phyloP scores from a whole-genome alignment of 129 eudicot genomes.

The Tagetes erecta region DNA sequence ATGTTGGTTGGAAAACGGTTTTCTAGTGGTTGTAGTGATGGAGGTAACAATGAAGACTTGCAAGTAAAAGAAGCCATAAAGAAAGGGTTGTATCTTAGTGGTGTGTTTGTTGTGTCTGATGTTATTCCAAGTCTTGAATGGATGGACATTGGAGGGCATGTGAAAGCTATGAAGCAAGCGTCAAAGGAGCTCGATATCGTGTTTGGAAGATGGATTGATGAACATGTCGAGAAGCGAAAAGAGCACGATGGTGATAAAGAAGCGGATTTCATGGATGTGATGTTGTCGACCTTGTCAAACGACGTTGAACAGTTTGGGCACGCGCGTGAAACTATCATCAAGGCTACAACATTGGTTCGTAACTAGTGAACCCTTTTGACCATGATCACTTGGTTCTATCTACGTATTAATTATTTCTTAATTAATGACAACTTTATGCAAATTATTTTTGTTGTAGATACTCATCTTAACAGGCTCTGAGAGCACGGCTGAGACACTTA shows the following conservation, averaged over 20 bases:
- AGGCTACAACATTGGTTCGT: slow-evolving; percentile 57
- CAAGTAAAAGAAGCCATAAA: slow-evolving; percentile 46
- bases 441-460: slow-evolving; percentile 28
- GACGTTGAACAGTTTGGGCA: slow-evolving; percentile 16
- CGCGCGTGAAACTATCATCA: slow-evolving; percentile 45
- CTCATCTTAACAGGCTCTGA: slow-evolving; percentile 54
- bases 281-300: slow-evolving; percentile 45
- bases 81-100: slow-evolving; percentile 56
- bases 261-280: slow-evolving; percentile 51
- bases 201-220: slow-evolving; percentile 48
- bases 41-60: slow-evolving; percentile 25
- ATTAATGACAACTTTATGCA: not conserved
- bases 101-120: slow-evolving; percentile 58
- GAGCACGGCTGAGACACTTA: slow-evolving; percentile 48
- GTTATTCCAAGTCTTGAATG: slow-evolving; percentile 50
- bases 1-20: slow-evolving; percentile 57
- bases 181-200: slow-evolving; percentile 44
- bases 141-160: slow-evolving; percentile 65
- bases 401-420: too few species aligned
- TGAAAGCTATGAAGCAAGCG: slow-evolving; percentile 50
- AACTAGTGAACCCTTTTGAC: too few species aligned
- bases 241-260: slow-evolving; percentile 3
- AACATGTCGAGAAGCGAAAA: slow-evolving; percentile 40
- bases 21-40: slow-evolving; percentile 18
- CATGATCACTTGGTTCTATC: too few species aligned